phyloP scores from a whole-genome alignment of 176 grass and related monocot species.

The Hsuehochloa calcarea region DNA sequence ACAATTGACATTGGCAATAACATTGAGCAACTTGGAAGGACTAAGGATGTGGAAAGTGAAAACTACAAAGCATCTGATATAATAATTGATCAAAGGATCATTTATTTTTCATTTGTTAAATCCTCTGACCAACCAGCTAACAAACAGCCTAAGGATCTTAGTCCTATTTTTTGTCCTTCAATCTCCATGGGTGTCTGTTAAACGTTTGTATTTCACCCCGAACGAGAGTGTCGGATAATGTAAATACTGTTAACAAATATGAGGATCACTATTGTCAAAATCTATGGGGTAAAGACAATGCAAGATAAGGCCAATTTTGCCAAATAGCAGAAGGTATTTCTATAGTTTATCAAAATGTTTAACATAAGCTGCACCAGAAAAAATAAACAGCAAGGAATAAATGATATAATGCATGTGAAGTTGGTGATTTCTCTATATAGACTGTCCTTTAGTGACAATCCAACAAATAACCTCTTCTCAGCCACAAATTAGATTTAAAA shows the following conservation, averaged over 20 bases:
- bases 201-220: background rate
- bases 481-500: background rate
- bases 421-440: background rate
- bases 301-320: background rate
- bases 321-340: background rate
- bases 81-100: background rate
- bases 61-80: background rate
- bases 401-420: background rate
- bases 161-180: background rate
- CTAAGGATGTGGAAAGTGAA: background rate
- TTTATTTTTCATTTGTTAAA: background rate
- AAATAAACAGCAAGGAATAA: background rate
- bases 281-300: background rate
- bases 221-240: background rate
- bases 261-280: background rate
- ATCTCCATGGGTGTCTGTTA: background rate
- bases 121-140: background rate
- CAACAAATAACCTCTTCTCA: background rate
- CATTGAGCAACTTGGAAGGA: background rate
- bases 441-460: background rate
- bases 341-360: background rate
- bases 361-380: background rate
- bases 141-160: conserved; percentile 9
- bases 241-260: background rate
- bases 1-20: background rate